phyloP scores from a whole-genome alignment of 768 basidiomycete genomes.

The Hortiboletus flavorubellus region DNA sequence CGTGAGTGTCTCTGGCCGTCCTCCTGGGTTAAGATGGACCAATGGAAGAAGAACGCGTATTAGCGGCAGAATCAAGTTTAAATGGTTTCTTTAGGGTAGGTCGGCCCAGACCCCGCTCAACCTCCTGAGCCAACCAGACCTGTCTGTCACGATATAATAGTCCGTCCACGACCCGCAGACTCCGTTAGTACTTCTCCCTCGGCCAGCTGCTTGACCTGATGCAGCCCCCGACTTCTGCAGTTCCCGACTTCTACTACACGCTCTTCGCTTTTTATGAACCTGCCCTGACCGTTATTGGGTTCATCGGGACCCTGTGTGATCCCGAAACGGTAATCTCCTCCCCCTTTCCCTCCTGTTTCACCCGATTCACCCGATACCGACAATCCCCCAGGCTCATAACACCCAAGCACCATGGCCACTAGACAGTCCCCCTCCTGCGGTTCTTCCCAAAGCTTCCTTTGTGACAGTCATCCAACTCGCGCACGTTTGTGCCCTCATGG shows the following conservation, averaged over 20 bases:
- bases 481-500: conserved; percentile 73
- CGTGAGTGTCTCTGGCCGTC: conserved; percentile 40
- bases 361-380: neutral
- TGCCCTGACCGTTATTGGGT: conserved; percentile 57
- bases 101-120: neutral
- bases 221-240: conserved; percentile 50
- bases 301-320: conserved; percentile 62
- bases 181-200: neutral
- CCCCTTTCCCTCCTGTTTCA: neutral
- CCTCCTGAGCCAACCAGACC: no score
- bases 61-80: neutral
- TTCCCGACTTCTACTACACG: conserved; percentile 71
- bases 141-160: neutral
- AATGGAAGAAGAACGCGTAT: conserved; percentile 45
- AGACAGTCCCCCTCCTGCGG: conserved; percentile 41
- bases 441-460: conserved; percentile 56
- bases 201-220: conserved; percentile 26
- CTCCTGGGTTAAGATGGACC: conserved; percentile 72
- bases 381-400: conserved; percentile 56
- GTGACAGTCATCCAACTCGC: conserved; percentile 75
- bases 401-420: conserved; percentile 71
- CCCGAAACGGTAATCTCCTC: conserved; percentile 52
- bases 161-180: neutral
- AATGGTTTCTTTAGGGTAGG: conserved; percentile 28
- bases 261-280: conserved; percentile 77